Evolutionary conservation across 2,329 filamentous ascomycete genomes (phyloP).

Genomic region (Fusarium oligoseptatum): DNA sequence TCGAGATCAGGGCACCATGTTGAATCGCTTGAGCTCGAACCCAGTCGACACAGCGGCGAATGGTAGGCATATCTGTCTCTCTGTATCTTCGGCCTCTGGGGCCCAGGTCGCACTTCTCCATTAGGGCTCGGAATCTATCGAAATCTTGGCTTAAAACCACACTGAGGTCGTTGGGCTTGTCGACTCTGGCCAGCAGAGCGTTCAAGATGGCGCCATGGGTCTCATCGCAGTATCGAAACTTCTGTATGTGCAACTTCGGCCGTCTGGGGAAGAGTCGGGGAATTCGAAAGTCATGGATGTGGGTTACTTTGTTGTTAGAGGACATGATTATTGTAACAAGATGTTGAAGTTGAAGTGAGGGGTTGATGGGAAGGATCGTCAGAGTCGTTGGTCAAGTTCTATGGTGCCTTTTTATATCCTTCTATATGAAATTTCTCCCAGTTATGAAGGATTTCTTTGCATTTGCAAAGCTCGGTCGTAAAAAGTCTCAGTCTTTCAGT

Average conservation of each 20-base stretch:
- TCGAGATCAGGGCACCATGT: neutral
- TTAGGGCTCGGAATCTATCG: neutral
- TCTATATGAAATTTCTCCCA: neutral
- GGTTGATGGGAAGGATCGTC: neutral
- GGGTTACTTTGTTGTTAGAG: neutral
- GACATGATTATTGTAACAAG: neutral
- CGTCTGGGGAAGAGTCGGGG: neutral
- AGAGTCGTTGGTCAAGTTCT: neutral
- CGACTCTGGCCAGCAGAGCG: neutral
- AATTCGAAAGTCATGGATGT: neutral
- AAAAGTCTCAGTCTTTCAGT: too few relatives aligned
- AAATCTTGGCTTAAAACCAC: neutral
- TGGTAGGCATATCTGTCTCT: neutral
- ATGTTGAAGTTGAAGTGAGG: neutral
- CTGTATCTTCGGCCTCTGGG: neutral
- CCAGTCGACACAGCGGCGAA: neutral
- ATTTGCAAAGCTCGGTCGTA: neutral
- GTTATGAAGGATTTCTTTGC: neutral
- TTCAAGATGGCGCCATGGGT: neutral
- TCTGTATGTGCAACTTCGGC: too few relatives aligned
- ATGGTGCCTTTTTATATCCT: neutral
- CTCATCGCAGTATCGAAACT: neutral
- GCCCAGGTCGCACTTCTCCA: neutral
- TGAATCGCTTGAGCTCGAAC: neutral
- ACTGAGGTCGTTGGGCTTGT: neutral